Evolutionary conservation across 768 basidiomycete genomes (phyloP).

Genomic region (Amylocystis lapponica): DNA sequence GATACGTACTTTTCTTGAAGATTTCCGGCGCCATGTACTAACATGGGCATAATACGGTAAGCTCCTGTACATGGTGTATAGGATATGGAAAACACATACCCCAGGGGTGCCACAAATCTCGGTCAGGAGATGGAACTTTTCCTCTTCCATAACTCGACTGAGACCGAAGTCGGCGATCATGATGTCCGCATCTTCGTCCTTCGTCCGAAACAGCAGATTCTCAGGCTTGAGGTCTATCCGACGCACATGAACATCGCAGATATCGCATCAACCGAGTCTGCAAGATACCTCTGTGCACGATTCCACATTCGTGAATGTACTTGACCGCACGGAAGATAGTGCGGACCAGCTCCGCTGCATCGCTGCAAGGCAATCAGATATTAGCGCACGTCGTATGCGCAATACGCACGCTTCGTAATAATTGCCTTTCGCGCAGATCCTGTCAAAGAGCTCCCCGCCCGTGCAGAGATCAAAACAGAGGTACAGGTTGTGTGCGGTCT

Average conservation of each 20-base stretch:
- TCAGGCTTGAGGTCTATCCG: conserved; percentile 88
- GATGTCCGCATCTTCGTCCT: conserved; percentile 86
- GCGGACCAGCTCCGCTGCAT: conserved; percentile 83
- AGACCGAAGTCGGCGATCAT: conserved; percentile 98
- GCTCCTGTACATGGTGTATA: no score
- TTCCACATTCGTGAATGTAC: conserved; percentile 87
- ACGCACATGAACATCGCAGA: not conserved
- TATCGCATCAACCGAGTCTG: not conserved
- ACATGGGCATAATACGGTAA: not conserved
- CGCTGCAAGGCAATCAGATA: conserved; percentile 39
- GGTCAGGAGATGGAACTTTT: conserved; percentile 80
- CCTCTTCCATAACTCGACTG: conserved; percentile 85
- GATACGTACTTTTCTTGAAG: conserved; percentile 75
- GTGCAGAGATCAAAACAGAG: conserved; percentile 96
- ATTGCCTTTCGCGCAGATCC: conserved; percentile 95
- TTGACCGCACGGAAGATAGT: conserved; percentile 84
- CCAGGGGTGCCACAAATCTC: conserved; percentile 96
- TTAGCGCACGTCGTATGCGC: conserved; percentile 15
- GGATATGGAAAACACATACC: conserved; percentile 34
- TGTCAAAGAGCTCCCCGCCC: conserved; percentile 97
- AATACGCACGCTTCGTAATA: conserved; percentile 84
- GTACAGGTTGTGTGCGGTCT: conserved; percentile 92
- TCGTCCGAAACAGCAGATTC: conserved; percentile 90
- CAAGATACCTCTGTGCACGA: conserved; percentile 80
- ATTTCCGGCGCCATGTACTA: conserved; percentile 97